Conservation (phyloP, 2,329 filamentous ascomycete species). For the Paracamarosporium sp. region DNA sequence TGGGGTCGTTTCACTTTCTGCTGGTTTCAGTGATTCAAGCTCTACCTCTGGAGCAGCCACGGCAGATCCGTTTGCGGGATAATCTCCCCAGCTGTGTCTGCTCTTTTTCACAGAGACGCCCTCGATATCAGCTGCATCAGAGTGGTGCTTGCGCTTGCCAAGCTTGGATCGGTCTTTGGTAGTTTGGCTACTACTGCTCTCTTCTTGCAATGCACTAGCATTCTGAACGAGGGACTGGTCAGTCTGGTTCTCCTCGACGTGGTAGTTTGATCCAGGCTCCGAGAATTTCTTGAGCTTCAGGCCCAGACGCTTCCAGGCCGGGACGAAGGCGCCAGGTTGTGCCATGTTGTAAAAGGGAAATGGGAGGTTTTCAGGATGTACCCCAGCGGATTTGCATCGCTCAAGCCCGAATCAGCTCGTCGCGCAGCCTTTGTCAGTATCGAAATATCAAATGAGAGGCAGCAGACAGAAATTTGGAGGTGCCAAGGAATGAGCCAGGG, state of each 20-base stretch:
- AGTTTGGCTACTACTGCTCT: constrained; percentile 3
- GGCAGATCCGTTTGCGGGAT: constrained; percentile 7
- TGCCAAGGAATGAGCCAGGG: constrained; percentile 23
- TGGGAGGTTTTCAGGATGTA: constrained; percentile 26
- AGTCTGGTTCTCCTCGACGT: constrained; percentile 16
- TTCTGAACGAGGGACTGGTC: neutral
- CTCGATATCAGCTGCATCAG: constrained; percentile 32
- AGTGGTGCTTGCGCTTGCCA: constrained; percentile 46
- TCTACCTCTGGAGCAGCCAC: constrained; percentile 11
- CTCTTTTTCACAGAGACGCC: constrained; percentile 34
- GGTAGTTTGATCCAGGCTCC: constrained; percentile 26
- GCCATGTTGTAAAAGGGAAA: constrained; percentile 42
- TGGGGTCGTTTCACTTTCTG: constrained; percentile 11
- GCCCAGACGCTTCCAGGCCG: constrained; percentile 67
- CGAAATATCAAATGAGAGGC: constrained; percentile 42
- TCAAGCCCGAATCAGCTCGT: constrained; percentile 46
- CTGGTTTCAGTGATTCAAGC: constrained; percentile 10
- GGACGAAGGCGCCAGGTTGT: constrained; percentile 36
- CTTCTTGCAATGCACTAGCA: neutral
- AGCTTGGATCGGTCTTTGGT: constrained; percentile 32
- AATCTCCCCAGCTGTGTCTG: constrained; percentile 16
- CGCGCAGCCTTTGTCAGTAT: constrained; percentile 25
- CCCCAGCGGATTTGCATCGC: constrained; percentile 32
- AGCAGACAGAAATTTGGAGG: constrained; percentile 41
- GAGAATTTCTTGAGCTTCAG: constrained; percentile 64